Evolutionary conservation across 78 protist genomes (phyloP), one percentile per base, ranked within the genome.

Genomic region (Polysphondylium violaceum): DNA sequence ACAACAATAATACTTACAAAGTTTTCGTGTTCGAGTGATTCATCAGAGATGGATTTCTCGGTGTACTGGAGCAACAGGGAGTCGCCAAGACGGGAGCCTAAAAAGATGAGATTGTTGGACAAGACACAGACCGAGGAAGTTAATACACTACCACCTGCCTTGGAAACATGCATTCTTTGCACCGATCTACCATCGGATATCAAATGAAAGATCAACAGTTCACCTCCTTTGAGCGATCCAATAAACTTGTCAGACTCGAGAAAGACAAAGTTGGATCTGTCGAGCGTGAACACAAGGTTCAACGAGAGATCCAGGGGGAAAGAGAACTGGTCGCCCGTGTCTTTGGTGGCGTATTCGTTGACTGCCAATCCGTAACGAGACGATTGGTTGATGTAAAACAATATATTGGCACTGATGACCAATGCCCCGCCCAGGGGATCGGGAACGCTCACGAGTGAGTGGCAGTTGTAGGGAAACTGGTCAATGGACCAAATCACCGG

Each of bases 391-490:
- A 56, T 36, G 47, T 94, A 67, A 19, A 94, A 60, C 43, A 90
- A 8, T 0, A 71, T 74, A 44, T 94, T 90, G 0, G 94, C 58
- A 5, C 64, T 53, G 8, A 94, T n/a, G 0, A 94, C 93, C 29
- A 94, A 25, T 33, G 85, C 81, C 1, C 96, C 96, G 33, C 96
- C 91, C 4, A 94, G 50, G 38, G 94, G 94, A 3, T 76, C 93
- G n/a, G 92, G 87, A 16, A 76, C 92, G 17, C 69, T 25, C 0
- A 86, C 47, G 7, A 74, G 21, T 58, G 19, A 14, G 14, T 74
- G 61, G 23, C 87, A 73, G 17, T 77, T 59, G 88, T 83, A 86
- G 2, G 96, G 95, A 59, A 94, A 56, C 2, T 51, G 19, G 43
- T 67, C 87, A 1, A 63, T 53, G 0, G 75, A 14, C 96, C 96